Percentiles rank a stretch among this genome's conserved stretches.
Evolutionary conservation across 2,329 filamentous ascomycete genomes (phyloP).

Genomic region (Mycosphaerelloides madeirae): DNA sequence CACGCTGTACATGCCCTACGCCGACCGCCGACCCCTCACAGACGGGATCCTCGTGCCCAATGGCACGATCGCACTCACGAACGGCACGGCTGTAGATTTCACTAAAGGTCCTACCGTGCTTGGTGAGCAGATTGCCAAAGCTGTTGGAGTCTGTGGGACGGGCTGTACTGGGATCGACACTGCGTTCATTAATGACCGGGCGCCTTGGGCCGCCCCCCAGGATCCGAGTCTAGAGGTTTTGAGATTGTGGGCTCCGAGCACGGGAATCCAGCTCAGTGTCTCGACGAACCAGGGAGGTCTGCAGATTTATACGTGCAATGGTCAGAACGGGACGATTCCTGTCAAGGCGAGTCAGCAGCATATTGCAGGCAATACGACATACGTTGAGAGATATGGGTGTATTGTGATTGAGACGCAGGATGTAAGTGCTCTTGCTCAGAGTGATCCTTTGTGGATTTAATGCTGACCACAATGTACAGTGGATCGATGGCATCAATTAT

Average conservation of each 20-base stretch:
- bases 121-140: conserved; percentile 23
- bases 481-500: conserved; percentile 92
- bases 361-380: conserved; percentile 18
- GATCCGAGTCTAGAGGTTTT: conserved; percentile 27
- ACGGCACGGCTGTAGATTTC: conserved; percentile 28
- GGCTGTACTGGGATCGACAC: conserved; percentile 83
- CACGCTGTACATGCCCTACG: conserved; percentile 68
- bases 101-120: conserved; percentile 21
- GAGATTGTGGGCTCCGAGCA: conserved; percentile 20
- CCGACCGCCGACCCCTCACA: conserved; percentile 24
- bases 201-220: conserved; percentile 19
- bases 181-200: conserved; percentile 25
- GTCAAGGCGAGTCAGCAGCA: conserved; percentile 32
- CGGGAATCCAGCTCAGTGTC: conserved; percentile 28
- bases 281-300: conserved; percentile 28
- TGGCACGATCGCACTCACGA: conserved; percentile 42
- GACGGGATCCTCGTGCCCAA: conserved; percentile 29
- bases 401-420: conserved; percentile 66
- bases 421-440: conserved; percentile 17
- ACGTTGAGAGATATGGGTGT: conserved; percentile 50
- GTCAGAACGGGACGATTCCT: conserved; percentile 30
- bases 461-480: conserved; percentile 36
- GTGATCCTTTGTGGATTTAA: conserved; percentile 58
- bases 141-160: conserved; percentile 56
- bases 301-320: conserved; percentile 30